These are phyloP conservation scores for Limonomyces culmigenus DNA, from an alignment of 1,284 basidiomycete genomes.

Conservation along the genomic window DNA sequence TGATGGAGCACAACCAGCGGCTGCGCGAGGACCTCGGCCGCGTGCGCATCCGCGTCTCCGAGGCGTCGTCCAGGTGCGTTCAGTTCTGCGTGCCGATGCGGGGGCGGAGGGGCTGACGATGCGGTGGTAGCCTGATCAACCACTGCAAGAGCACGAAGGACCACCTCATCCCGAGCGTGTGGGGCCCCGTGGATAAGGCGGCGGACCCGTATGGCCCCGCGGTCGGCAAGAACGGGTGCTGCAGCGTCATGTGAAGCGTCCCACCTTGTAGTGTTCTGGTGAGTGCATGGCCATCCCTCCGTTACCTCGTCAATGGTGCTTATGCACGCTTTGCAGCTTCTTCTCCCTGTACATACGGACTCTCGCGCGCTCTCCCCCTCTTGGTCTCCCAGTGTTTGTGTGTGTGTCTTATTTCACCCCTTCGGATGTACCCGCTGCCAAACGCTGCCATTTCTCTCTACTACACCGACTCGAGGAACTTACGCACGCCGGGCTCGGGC, in stretches of 20 bases:
- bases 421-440: background rate
- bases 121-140: constrained; percentile 45
- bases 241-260: constrained; percentile 20
- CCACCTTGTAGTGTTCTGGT: no score
- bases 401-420: background rate
- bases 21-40: constrained; percentile 62
- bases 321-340: background rate
- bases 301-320: no score
- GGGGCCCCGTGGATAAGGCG: constrained; percentile 73
- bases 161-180: constrained; percentile 73
- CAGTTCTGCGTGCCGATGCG: background rate
- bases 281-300: background rate
- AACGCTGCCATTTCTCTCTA: background rate
- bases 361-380: background rate
- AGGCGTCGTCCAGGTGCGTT: constrained; percentile 52
- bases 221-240: constrained; percentile 34
- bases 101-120: no score
- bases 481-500: constrained; percentile 26
- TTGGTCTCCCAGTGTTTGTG: background rate
- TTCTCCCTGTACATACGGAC: background rate
- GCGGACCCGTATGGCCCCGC: constrained; percentile 72
- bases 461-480: constrained; percentile 26
- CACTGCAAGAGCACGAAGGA: constrained; percentile 64
- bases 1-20: constrained; percentile 67
- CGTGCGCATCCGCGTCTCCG: constrained; percentile 59